Base-by-base conservation (phyloP, 805 yeast genomes). In the Saccharomycopsis oosterbeekiorum region DNA sequence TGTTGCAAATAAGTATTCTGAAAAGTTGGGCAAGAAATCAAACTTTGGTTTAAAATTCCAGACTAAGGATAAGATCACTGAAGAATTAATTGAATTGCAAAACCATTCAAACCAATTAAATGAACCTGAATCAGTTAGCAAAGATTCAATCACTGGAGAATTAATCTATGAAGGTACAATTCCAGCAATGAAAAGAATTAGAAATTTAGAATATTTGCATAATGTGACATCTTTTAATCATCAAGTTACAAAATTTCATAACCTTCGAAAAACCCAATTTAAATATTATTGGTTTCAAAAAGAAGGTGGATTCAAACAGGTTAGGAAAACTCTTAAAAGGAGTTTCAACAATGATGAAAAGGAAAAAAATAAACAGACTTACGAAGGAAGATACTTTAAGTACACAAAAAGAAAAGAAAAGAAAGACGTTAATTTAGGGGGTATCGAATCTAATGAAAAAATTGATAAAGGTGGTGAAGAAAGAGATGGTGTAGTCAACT, bases 211-310 rank as follows among this genome's bases (percentile, higher is more conserved):
- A 50, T 62, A 62, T 47, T 41, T 14, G 26, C 66, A 64, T 40
- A 64, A 64, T 41, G 64, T 58, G 6, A 59, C 50, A 3, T 62
- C 65, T 2, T 26, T 62, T 11, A 64, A 64, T 29, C 65, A 64
- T 12, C 59, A 50, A 8, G 39, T 62, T 11, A 41, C 24, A 15
- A 62, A 64, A 17, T 60, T 29, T 50, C 15, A 51, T 4, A 58
- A 57, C 4, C 21, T 60, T 2, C 53, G 66, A n/a, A n/a, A 39
- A 11, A 14, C 21, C 2, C 66, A 62, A 26, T 64, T 65, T 62
- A 60, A 62, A 41, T 62, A 64, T 39, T 64, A 62, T 24, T 64
- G 66, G 66, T 64, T 64, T 47, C 58, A 57, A 11, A 54, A 50
- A 39, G 40, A 58, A 34, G 66, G 66, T 15, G 66, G 66, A 1